A percentile compares a stretch with the other conserved stretches of the same genome.
Evolutionary conservation across 2,329 filamentous ascomycete genomes (phyloP).

Genomic region (Calonectria fujianensis): DNA sequence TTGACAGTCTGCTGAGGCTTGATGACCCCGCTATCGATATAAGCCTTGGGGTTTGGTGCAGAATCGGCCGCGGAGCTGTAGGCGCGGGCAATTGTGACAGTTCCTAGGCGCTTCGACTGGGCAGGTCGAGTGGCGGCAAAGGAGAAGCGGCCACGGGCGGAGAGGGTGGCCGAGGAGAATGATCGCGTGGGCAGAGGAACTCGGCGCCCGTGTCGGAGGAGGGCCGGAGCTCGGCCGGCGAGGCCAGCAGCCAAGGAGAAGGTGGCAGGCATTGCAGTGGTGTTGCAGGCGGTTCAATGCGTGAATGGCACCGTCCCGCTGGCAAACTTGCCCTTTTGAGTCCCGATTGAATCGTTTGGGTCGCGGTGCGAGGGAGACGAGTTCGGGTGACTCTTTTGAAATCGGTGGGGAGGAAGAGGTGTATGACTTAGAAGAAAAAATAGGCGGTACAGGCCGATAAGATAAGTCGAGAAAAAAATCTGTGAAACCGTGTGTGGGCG

Average conservation of each 20-base stretch:
- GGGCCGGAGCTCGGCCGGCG: constrained; percentile 74
- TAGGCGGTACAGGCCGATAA: constrained; percentile 54
- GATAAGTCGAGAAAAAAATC: constrained; percentile 55
- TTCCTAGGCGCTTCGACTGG: constrained; percentile 68
- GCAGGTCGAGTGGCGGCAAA: constrained; percentile 56
- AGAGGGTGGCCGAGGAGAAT: constrained; percentile 63
- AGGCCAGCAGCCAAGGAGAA: constrained; percentile 64
- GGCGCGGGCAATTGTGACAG: constrained; percentile 65
- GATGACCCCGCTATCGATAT: constrained; percentile 91
- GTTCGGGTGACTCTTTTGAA: constrained; percentile 54
- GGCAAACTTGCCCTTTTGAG: constrained; percentile 57
- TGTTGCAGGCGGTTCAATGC: constrained; percentile 60
- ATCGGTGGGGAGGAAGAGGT: constrained; percentile 42
- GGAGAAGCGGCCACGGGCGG: constrained; percentile 50
- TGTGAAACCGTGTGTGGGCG: constrained; percentile 46
- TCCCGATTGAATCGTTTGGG: constrained; percentile 58
- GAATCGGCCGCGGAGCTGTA: constrained; percentile 73
- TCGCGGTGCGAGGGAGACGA: constrained; percentile 48
- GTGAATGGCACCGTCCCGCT: constrained; percentile 59
- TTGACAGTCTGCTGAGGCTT: constrained; percentile 87
- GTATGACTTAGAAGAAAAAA: constrained; percentile 45
- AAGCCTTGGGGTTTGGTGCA: constrained; percentile 88
- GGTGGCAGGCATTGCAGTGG: constrained; percentile 63
- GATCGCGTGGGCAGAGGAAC: constrained; percentile 68
- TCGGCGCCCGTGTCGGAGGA: constrained; percentile 74